Evolutionary conservation across 495 filamentous ascomycete genomes (phyloP).

Genomic region (Talaromyces trachyspermus): DNA sequence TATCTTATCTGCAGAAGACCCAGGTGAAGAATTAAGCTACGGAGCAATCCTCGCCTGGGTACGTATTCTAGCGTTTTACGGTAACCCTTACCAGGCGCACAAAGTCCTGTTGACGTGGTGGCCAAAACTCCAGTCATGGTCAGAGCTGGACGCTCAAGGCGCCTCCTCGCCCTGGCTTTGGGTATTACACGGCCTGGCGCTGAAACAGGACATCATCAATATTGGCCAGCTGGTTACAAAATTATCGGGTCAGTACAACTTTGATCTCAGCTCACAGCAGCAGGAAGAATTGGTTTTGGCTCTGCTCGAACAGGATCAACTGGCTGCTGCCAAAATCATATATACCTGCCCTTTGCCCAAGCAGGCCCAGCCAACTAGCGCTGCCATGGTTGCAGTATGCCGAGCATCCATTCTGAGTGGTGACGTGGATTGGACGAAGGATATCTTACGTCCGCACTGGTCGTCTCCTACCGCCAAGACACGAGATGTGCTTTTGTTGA

Average conservation of each 20-base stretch:
- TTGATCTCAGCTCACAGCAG: not conserved
- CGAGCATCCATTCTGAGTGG: slow-evolving; percentile 49
- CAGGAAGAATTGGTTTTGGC: slow-evolving; percentile 31
- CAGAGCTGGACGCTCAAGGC: slow-evolving; percentile 16
- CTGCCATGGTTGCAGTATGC: slow-evolving; percentile 45
- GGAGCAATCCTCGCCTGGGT: slow-evolving; percentile 45
- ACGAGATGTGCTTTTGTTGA: slow-evolving; percentile 67
- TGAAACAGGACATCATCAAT: slow-evolving; percentile 49
- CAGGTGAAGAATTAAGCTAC: slow-evolving; percentile 25
- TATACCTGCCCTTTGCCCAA: slow-evolving; percentile 51
- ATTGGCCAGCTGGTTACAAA: slow-evolving; percentile 13
- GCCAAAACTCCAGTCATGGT: slow-evolving; percentile 16
- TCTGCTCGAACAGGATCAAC: slow-evolving; percentile 30
- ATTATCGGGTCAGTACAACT: not conserved
- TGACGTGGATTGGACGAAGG: slow-evolving; percentile 54
- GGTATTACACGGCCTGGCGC: slow-evolving; percentile 59
- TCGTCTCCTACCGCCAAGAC: slow-evolving; percentile 40
- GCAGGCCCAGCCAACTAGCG: slow-evolving; percentile 29
- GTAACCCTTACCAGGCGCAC: slow-evolving; percentile 51
- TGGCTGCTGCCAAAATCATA: slow-evolving; percentile 31
- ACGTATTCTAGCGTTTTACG: slow-evolving; percentile 49
- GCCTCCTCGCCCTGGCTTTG: slow-evolving; percentile 52
- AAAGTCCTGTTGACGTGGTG: slow-evolving; percentile 41
- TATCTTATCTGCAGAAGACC: slow-evolving; percentile 39
- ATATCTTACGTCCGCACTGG: slow-evolving; percentile 53